A percentile compares a stretch with the other conserved stretches of the same genome.
phyloP scores from a whole-genome alignment of 371 early-diverging fungal species.

The Rhizomucor pusillus region DNA sequence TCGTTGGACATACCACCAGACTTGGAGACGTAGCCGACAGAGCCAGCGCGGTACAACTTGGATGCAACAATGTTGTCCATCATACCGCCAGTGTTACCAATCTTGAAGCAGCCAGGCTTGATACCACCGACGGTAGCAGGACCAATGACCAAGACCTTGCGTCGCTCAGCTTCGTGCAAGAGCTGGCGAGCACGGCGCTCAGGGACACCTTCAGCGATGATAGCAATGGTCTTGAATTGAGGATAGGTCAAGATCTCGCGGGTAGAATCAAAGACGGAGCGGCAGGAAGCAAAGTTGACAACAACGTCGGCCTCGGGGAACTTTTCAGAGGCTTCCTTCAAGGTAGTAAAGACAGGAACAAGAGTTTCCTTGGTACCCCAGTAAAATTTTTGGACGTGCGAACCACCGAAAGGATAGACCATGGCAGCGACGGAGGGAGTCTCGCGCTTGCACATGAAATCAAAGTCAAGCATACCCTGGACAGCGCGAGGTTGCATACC shows the following conservation, averaged over 20 bases:
- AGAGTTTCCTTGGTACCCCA: conserved; percentile 98
- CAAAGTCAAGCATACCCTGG: conserved; percentile 99
- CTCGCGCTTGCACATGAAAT: conserved; percentile 95
- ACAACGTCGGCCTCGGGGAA: conserved; percentile 94
- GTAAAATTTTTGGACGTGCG: conserved; percentile 98
- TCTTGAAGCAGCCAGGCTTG: conserved; percentile 99
- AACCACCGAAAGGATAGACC: conserved; percentile 98
- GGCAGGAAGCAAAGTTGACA: conserved; percentile 97
- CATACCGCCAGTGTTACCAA: conserved; percentile 99
- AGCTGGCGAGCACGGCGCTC: conserved; percentile 94
- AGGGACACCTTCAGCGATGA: conserved; percentile 99
- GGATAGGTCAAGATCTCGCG: conserved; percentile 77
- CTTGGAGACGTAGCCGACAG: conserved; percentile 97
- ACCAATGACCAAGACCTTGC: conserved; percentile 89
- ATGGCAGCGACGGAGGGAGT: conserved; percentile 97
- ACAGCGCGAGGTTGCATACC: conserved; percentile 99
- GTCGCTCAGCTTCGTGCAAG: conserved; percentile 78
- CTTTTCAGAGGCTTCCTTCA: conserved; percentile 81
- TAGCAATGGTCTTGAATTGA: conserved; percentile 91
- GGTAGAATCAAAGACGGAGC: conserved; percentile 91
- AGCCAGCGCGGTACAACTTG: conserved; percentile 94
- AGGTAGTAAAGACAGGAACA: conserved; percentile 87
- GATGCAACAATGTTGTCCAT: conserved; percentile 98
- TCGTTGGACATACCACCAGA: conserved; percentile 99
- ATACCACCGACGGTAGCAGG: conserved; percentile 99